Percentiles rank a stretch among this genome's conserved stretches.
These are phyloP conservation scores for Monosporascus ibericus DNA, from an alignment of 2,329 filamentous ascomycete genomes.

Conservation along the genomic window DNA sequence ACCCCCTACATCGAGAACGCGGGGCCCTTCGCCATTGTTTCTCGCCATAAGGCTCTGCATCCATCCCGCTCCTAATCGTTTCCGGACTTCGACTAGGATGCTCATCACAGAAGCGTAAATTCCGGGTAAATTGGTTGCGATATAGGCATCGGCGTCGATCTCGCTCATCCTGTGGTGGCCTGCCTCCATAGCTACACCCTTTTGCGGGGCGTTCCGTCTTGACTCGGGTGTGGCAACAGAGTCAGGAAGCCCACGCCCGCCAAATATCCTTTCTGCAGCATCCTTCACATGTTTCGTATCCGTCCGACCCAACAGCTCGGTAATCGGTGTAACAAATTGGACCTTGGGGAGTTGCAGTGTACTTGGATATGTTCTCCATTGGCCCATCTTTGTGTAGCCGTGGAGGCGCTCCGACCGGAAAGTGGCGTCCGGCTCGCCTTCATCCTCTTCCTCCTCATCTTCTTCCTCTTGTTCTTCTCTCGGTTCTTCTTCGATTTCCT, in stretches of 20 bases:
- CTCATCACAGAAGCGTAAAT: constrained; percentile 64
- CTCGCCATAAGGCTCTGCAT: constrained; percentile 56
- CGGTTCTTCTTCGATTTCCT: constrained; percentile 25
- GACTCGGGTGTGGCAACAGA: constrained; percentile 65
- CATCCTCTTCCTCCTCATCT: constrained; percentile 32
- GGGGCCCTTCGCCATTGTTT: constrained; percentile 49
- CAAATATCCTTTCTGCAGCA: constrained; percentile 68
- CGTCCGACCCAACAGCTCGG: constrained; percentile 58
- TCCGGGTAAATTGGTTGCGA: constrained; percentile 63
- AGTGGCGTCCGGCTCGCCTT: constrained; percentile 24
- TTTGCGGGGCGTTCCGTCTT: constrained; percentile 53
- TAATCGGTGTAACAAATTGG: constrained; percentile 65
- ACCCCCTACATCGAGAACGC: constrained; percentile 68
- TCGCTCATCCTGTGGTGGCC: constrained; percentile 62
- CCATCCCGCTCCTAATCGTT: constrained; percentile 67
- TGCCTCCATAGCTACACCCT: constrained; percentile 57
- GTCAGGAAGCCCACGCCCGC: constrained; percentile 68
- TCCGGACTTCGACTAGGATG: constrained; percentile 66
- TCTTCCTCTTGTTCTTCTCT: constrained; percentile 24
- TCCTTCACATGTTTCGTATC: constrained; percentile 69
- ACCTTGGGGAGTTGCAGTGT: constrained; percentile 70
- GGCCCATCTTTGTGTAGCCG: constrained; percentile 66
- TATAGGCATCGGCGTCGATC: constrained; percentile 68
- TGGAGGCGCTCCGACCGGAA: constrained; percentile 54
- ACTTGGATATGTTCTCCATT: constrained; percentile 65